phyloP scores from a whole-genome alignment of 139 green algal species.

The Closterium sp. region DNA sequence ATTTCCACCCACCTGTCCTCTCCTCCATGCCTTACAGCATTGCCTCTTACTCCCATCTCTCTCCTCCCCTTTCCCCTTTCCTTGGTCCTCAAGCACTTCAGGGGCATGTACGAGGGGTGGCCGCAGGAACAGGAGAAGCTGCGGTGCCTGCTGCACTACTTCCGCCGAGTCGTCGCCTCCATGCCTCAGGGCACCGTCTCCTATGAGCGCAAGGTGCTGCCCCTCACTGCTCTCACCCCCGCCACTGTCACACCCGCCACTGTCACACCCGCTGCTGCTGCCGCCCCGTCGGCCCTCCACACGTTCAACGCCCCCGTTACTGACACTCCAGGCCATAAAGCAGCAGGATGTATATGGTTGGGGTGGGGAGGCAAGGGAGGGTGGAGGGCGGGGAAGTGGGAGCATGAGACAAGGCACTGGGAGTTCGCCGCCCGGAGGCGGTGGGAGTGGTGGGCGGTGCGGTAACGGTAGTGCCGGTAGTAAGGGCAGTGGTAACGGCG shows the following conservation, averaged over 20 bases:
- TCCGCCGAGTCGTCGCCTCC: slow-evolving; percentile 3
- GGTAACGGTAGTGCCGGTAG: background rate
- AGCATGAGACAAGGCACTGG: background rate
- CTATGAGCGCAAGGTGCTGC: slow-evolving; percentile 43
- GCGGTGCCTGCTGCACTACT: slow-evolving; percentile 44
- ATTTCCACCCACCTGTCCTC: too few species aligned
- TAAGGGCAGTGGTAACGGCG: background rate
- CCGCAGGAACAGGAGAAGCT: slow-evolving; percentile 21
- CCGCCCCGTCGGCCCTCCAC: background rate
- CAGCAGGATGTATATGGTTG: background rate
- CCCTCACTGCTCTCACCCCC: background rate
- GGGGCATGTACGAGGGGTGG: background rate
- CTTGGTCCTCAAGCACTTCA: too few species aligned
- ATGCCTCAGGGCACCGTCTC: slow-evolving; percentile 31
- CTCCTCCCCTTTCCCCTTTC: too few species aligned
- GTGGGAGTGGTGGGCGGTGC: background rate
- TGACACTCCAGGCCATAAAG: background rate
- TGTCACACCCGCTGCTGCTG: too few species aligned
- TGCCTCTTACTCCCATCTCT: too few species aligned
- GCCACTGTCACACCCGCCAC: too few species aligned
- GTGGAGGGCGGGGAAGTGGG: background rate
- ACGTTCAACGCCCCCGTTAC: background rate
- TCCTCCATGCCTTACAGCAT: too few species aligned
- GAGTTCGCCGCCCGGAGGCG: background rate
- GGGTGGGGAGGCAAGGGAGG: background rate